Percentiles rank a stretch among this genome's conserved stretches.
phyloP scores from a whole-genome alignment of 352 stramenopile species.

The Phytophthora macrochlamydospora region DNA sequence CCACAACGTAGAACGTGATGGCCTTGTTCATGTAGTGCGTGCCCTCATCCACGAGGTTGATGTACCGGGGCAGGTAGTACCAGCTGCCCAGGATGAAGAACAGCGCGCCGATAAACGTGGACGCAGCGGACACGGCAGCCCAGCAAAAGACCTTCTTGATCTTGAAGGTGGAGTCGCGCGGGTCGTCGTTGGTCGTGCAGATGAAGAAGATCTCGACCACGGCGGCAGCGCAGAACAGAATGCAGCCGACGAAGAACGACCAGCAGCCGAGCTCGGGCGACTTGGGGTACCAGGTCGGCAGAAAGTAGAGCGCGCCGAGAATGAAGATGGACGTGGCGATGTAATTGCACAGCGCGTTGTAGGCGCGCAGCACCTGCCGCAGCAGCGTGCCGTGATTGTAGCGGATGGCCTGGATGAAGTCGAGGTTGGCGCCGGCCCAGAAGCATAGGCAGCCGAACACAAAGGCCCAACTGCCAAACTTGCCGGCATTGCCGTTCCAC shows the following conservation, averaged over 20 bases:
- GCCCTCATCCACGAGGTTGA: slow-evolving; percentile 58
- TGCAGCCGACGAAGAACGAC: slow-evolving; percentile 73
- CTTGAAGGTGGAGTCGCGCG: slow-evolving; percentile 45
- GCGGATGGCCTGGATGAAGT: slow-evolving; percentile 73
- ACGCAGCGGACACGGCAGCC: slow-evolving; percentile 47
- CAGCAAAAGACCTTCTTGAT: slow-evolving; percentile 65
- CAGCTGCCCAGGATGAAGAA: slow-evolving; percentile 82
- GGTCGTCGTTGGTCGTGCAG: slow-evolving; percentile 62
- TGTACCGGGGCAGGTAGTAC: slow-evolving; percentile 83
- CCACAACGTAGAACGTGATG: slow-evolving; percentile 76
- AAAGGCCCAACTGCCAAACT: slow-evolving; percentile 73
- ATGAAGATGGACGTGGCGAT: slow-evolving; percentile 76
- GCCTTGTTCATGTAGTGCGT: slow-evolving; percentile 77
- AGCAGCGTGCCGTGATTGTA: slow-evolving; percentile 57
- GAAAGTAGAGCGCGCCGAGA: slow-evolving; percentile 80
- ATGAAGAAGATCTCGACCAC: slow-evolving; percentile 74
- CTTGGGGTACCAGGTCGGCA: slow-evolving; percentile 76
- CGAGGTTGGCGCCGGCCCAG: slow-evolving; percentile 65
- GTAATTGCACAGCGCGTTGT: slow-evolving; percentile 67
- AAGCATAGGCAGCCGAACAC: slow-evolving; percentile 78
- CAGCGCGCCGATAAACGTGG: slow-evolving; percentile 68
- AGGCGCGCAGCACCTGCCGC: slow-evolving; percentile 62
- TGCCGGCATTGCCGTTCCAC: slow-evolving; percentile 61
- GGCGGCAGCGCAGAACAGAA: slow-evolving; percentile 65
- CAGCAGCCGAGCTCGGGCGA: slow-evolving; percentile 71